Evolutionary conservation across 768 basidiomycete genomes (phyloP).

Genomic region (Holtermanniella nyarrowii): DNA sequence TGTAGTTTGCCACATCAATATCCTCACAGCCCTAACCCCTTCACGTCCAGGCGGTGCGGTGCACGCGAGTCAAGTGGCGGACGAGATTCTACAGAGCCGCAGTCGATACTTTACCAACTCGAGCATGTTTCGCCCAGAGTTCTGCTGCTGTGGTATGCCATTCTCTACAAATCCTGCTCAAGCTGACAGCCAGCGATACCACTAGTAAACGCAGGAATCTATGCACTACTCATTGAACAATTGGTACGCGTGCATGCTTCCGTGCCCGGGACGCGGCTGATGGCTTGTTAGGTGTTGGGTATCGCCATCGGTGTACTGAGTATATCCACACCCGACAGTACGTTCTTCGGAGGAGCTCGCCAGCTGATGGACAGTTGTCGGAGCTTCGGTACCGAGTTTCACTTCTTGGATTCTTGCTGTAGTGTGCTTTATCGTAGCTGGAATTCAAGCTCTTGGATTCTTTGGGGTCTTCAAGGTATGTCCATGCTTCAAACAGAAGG

Average conservation of each 20-base stretch:
- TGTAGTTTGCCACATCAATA: no score
- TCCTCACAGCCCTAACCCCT: background rate
- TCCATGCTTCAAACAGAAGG: background rate
- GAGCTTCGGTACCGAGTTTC: slow-evolving; percentile 69
- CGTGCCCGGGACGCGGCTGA: background rate
- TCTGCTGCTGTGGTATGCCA: slow-evolving; percentile 56
- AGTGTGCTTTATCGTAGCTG: slow-evolving; percentile 65
- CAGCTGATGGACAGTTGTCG: slow-evolving; percentile 47
- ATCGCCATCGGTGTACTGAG: slow-evolving; percentile 31
- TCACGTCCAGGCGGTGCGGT: background rate
- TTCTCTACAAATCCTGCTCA: background rate
- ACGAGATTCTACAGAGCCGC: no score
- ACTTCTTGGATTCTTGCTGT: slow-evolving; percentile 63
- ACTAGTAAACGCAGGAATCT: slow-evolving; percentile 80
- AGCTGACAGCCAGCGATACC: slow-evolving; percentile 55
- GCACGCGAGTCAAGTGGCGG: no score
- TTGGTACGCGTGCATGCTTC: slow-evolving; percentile 41
- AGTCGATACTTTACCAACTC: background rate
- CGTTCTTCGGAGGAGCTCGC: background rate
- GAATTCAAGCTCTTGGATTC: slow-evolving; percentile 70
- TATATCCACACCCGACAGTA: slow-evolving; percentile 25
- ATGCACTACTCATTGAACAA: slow-evolving; percentile 67
- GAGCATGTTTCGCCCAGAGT: slow-evolving; percentile 51
- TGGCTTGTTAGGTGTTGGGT: slow-evolving; percentile 15
- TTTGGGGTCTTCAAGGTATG: slow-evolving; percentile 68